phyloP scores from a whole-genome alignment of 495 filamentous ascomycete species.

The Podospora fimiseda region DNA sequence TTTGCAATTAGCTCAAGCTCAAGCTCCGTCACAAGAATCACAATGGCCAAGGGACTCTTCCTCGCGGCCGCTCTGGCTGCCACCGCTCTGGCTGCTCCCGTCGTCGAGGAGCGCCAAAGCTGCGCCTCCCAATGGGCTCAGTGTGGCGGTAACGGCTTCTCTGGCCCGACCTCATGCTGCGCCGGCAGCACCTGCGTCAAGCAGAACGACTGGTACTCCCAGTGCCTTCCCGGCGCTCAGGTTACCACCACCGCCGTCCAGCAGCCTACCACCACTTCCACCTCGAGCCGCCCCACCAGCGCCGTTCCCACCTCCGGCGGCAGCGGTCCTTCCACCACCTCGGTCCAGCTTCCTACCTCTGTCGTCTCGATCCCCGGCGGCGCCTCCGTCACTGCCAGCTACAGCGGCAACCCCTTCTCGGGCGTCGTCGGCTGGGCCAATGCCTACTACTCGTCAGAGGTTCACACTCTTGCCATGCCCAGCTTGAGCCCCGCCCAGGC shows the following conservation, averaged over 20 bases:
- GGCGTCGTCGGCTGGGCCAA: conserved; percentile 52
- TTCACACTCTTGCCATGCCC: conserved; percentile 45
- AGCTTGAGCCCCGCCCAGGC: conserved; percentile 40
- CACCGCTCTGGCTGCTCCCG: conserved; percentile 32
- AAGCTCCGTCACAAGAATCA: conserved; percentile 2
- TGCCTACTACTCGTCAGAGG: conserved; percentile 52
- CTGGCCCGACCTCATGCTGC: conserved; percentile 43
- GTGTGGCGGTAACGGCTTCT: conserved; percentile 45
- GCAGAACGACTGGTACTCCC: conserved; percentile 43
- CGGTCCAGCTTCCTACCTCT: conserved; percentile 1
- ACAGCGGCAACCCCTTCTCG: conserved; percentile 47
- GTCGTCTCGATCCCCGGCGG: conserved; percentile 12
- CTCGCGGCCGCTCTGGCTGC: conserved; percentile 29
- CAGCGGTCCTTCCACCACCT: conserved; percentile 11
- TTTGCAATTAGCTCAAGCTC: background rate
- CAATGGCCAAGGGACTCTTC: conserved; percentile 26
- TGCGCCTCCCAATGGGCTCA: conserved; percentile 34
- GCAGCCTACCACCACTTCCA: conserved; percentile 12
- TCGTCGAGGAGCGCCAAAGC: conserved; percentile 37
- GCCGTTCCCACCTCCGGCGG: conserved; percentile 9
- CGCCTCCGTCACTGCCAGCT: conserved; percentile 25
- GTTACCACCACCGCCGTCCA: conserved; percentile 17
- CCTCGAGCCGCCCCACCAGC: conserved; percentile 3
- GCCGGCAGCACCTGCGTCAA: conserved; percentile 38
- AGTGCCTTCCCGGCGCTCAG: conserved; percentile 36